Conservation (phyloP, 768 basidiomycete genomes). For the Pleurotus tuber-regium region DNA sequence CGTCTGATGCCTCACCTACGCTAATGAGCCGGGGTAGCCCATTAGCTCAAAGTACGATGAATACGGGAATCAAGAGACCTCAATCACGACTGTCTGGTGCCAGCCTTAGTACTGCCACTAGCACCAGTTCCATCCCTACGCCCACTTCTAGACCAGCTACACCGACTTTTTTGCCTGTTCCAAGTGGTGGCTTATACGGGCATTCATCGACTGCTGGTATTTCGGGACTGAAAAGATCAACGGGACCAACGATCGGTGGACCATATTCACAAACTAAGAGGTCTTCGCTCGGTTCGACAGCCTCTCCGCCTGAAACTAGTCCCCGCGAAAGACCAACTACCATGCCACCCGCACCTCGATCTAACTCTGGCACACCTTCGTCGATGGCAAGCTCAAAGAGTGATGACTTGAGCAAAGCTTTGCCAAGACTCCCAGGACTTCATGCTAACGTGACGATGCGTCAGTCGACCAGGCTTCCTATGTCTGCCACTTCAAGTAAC, state of each 20-base stretch:
- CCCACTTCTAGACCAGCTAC: constrained; percentile 71
- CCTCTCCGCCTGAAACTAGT: constrained; percentile 19
- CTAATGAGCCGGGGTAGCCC: constrained; percentile 34
- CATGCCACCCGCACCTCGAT: constrained; percentile 29
- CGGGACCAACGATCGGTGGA: constrained; percentile 43
- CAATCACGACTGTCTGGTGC: constrained; percentile 72
- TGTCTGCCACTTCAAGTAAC: constrained; percentile 28
- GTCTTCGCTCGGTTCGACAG: constrained; percentile 56
- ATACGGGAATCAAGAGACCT: constrained; percentile 56
- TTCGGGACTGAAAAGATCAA: constrained; percentile 58
- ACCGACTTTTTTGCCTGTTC: constrained; percentile 75
- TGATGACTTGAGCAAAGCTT: constrained; percentile 32
- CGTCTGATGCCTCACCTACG: constrained; percentile 45
- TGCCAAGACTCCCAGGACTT: constrained; percentile 40
- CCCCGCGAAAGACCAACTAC: constrained; percentile 33
- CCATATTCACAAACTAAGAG: constrained; percentile 49
- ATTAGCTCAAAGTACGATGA: constrained; percentile 40
- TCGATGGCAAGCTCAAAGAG: constrained; percentile 25
- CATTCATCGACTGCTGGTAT: constrained; percentile 35
- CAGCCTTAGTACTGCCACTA: constrained; percentile 45
- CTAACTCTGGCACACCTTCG: constrained; percentile 26
- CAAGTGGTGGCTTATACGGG: constrained; percentile 49
- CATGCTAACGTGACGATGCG: constrained; percentile 49
- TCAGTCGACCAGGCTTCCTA: constrained; percentile 36
- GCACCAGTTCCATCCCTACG: constrained; percentile 60